Conservation (phyloP, 345 rosid genomes). For the Gossypium ekmanianum region DNA sequence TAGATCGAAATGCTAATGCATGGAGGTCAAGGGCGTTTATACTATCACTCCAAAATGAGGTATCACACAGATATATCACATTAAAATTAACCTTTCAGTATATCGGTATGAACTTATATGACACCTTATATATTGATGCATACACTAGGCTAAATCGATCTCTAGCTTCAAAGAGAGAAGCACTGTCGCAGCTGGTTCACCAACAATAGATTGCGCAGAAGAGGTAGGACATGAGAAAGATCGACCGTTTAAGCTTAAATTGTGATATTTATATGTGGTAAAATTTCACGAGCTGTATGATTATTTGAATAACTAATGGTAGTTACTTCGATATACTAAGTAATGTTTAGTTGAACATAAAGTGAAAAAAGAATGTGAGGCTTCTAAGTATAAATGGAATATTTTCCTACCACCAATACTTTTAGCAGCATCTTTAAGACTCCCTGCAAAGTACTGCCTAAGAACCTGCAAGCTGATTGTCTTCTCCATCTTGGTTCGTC, state of each 20-base stretch:
- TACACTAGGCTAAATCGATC: constrained; percentile 4
- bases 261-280: neutral
- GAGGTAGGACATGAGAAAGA: neutral
- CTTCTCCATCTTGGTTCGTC: constrained; percentile 74
- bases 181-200: constrained; percentile 1
- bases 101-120: neutral
- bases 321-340: neutral
- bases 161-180: neutral
- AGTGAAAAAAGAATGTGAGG: neutral
- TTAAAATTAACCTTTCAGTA: neutral
- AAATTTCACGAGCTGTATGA: constrained; percentile 1
- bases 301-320: neutral
- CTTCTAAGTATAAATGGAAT: constrained; percentile 17
- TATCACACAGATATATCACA: neutral
- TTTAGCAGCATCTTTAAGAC: constrained; percentile 96
- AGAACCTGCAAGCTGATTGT: constrained; percentile 82
- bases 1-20: neutral
- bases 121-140: neutral
- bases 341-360: neutral
- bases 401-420: constrained; percentile 79
- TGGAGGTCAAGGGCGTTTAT: neutral
- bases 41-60: neutral
- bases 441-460: constrained; percentile 82
- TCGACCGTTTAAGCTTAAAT: neutral
- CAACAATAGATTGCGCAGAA: constrained; percentile 1